Evolutionary conservation across 345 rosid genomes (phyloP).

Genomic region (Citrus unshiu): DNA sequence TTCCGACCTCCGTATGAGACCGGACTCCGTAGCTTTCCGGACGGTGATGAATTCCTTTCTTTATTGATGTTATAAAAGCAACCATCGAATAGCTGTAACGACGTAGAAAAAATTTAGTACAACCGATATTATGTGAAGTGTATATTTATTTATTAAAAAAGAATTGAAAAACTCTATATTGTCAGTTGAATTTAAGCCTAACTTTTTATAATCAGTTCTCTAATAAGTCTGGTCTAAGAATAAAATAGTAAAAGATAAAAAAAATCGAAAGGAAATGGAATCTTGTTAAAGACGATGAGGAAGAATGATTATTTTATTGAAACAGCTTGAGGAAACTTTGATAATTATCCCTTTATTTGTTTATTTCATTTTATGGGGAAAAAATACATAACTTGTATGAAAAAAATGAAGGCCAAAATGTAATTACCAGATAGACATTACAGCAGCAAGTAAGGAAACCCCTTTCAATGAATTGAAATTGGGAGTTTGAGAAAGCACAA

Average conservation of each 20-base stretch:
- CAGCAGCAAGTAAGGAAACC: constrained; percentile 25
- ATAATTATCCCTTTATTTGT: no score
- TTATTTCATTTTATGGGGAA: no score
- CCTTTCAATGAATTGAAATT: constrained; percentile 23
- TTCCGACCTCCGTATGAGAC: constrained; percentile 6
- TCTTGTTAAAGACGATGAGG: no score
- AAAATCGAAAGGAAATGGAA: no score
- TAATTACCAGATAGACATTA: constrained; percentile 21
- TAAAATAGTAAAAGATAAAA: no score
- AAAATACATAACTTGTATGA: background rate
- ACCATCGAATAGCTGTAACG: constrained; percentile 19
- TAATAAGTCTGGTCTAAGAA: no score
- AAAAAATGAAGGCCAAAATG: background rate
- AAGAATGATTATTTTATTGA: no score
- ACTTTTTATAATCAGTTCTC: no score
- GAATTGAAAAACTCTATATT: no score
- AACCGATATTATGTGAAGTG: background rate
- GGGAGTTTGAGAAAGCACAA: constrained; percentile 28
- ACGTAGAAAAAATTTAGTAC: background rate
- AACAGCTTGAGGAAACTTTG: background rate
- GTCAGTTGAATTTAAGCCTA: no score
- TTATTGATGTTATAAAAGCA: constrained; percentile 8
- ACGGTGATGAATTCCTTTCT: background rate
- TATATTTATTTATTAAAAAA: background rate
- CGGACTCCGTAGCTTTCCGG: background rate